Evolutionary conservation across 139 green algal species (phyloP).

Genomic region (Micractinium conductrix): DNA sequence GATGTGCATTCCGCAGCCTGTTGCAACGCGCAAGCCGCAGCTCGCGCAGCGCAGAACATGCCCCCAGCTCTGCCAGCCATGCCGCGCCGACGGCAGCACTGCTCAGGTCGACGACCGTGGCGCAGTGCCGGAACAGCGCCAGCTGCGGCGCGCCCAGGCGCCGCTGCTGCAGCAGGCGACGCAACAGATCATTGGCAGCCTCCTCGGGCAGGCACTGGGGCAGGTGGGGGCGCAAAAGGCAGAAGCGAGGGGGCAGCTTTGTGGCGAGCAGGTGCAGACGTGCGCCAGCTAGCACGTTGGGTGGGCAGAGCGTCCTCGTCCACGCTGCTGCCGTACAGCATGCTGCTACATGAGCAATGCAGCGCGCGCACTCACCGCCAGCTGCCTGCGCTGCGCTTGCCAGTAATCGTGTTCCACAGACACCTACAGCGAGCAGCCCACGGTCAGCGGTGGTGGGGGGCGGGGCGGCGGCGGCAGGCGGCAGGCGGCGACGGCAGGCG

Average conservation of each 20-base stretch:
- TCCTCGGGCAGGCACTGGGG: conserved; percentile 25
- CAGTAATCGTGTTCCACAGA: background rate
- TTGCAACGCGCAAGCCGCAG: conserved; percentile 4
- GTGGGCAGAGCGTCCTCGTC: no score
- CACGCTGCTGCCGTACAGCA: no score
- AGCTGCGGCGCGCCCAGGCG: conserved; percentile 10
- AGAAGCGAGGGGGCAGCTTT: no score
- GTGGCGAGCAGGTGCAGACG: no score
- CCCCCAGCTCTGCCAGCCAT: conserved; percentile 15
- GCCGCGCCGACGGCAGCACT: background rate
- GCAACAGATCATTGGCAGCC: conserved; percentile 26
- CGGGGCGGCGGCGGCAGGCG: background rate
- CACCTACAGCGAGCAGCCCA: background rate
- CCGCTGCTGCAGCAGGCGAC: conserved; percentile 4
- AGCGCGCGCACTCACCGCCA: conserved; percentile 13
- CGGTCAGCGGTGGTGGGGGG: background rate
- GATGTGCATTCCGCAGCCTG: background rate
- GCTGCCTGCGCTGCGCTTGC: conserved; percentile 31
- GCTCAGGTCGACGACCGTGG: background rate
- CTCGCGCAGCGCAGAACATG: background rate
- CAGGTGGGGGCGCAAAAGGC: no score
- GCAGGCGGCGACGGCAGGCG: background rate
- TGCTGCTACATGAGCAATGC: no score
- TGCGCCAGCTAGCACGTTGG: no score
- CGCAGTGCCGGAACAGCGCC: conserved; percentile 22